Evolutionary conservation across 2,329 filamentous ascomycete species (phyloP).

Genomic region (Hypoxylon sp.): DNA sequence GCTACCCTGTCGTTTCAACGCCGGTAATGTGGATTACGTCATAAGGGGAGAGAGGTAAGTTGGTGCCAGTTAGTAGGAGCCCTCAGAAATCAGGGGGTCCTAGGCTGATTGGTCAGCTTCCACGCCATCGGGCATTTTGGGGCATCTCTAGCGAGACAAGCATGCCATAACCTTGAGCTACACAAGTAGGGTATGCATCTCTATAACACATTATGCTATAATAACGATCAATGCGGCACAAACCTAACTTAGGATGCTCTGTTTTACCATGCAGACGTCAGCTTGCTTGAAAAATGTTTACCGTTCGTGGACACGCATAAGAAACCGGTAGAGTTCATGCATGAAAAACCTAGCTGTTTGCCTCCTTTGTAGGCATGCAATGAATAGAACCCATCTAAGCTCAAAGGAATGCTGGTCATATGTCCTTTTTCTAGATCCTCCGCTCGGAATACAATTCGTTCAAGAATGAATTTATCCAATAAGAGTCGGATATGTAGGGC

Average conservation of each 20-base stretch:
- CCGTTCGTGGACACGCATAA: conserved; percentile 4
- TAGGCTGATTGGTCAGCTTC: conserved; percentile 32
- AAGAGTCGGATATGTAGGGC: neutral
- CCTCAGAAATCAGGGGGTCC: neutral
- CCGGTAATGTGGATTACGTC: conserved; percentile 36
- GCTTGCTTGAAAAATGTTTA: conserved; percentile 11
- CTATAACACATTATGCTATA: conserved; percentile 15
- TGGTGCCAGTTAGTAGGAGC: conserved; percentile 19
- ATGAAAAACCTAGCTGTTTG: conserved; percentile 4
- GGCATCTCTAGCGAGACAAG: neutral
- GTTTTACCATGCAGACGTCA: conserved; percentile 7
- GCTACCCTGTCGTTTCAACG: conserved; percentile 30
- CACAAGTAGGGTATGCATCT: neutral
- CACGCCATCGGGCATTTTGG: conserved; percentile 9
- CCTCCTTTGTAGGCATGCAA: conserved; percentile 8
- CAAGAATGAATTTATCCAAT: conserved; percentile 13
- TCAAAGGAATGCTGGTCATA: conserved; percentile 17
- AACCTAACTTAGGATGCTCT: conserved; percentile 6
- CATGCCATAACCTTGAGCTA: conserved; percentile 23
- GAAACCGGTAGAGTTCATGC: conserved; percentile 16
- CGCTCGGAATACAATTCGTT: neutral
- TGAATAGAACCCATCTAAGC: conserved; percentile 10
- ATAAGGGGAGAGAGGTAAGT: conserved; percentile 24
- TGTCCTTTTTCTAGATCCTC: conserved; percentile 1
- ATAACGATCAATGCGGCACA: conserved; percentile 23